Base-by-base conservation (phyloP, 2,329 filamentous ascomycete species). In the Monilinia aucupariae region DNA sequence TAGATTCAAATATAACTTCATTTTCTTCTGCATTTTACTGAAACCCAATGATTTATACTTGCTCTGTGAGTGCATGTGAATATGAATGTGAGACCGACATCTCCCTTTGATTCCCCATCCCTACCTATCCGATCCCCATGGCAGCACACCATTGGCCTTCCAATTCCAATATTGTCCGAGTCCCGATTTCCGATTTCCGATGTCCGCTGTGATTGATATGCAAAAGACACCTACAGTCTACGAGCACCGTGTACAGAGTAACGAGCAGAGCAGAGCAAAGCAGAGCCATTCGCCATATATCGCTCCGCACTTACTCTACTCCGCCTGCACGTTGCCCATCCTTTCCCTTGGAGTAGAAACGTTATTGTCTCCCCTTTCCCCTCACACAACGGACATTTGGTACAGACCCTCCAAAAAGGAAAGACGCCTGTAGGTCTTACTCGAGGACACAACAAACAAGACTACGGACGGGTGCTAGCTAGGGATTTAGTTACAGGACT, bases 51-150 rank as follows among this genome's bases (percentile, higher is more conserved):
- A 52, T 32, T 3, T 50, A 50, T 20, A 12, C n/a, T 9, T n/a
- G n/a, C n/a, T n/a, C n/a, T n/a, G n/a, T n/a, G n/a, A 25, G 27
- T 56, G 54, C 47, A 56, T 58, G 7, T 25, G 39, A 34, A 47
- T 34, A 27, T 47, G 53, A 45, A 56, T 22, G 3, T 3, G 10
- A 56, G 17, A 30, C 32, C 2, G 41, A n/a, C 9, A 8, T n/a
- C 43, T 22, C 6, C 53, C n/a, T n/a, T 56, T 47, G 47, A 34
- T 56, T 39, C 10, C 27, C 20, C 25, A 56, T 45, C n/a, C n/a
- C n/a, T n/a, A n/a, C n/a, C n/a, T n/a, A n/a, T n/a, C n/a, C n/a
- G n/a, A n/a, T n/a, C n/a, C n/a, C n/a, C n/a, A n/a, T n/a, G 30
- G 27, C 41, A 13, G 22, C n/a, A 8, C 20, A 15, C 7, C 41